These are phyloP conservation scores for Clathrospora elynae DNA, from an alignment of 2,329 filamentous ascomycete genomes.

Conservation along the genomic window DNA sequence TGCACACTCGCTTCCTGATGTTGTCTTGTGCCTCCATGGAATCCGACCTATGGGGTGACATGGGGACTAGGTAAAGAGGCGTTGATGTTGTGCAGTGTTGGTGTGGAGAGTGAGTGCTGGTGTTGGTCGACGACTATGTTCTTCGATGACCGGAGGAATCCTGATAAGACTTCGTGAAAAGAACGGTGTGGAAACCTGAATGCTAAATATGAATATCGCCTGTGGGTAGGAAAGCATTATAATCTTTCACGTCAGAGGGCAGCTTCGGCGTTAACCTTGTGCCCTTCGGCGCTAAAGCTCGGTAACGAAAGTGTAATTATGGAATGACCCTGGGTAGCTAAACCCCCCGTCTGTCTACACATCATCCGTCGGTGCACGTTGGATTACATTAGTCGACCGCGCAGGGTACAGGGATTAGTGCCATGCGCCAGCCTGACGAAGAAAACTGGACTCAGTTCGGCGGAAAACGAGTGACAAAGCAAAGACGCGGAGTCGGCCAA, in stretches of 20 bases:
- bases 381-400: conserved; percentile 40
- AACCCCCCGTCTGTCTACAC: conserved; percentile 36
- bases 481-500: conserved; percentile 39
- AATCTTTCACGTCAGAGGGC: conserved; percentile 47
- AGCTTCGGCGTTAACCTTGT: conserved; percentile 44
- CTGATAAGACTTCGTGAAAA: conserved; percentile 9
- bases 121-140: conserved; percentile 1
- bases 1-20: conserved; percentile 66
- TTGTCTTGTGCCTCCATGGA: conserved; percentile 53
- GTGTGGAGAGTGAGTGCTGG: conserved; percentile 1
- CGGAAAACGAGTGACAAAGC: conserved; percentile 40
- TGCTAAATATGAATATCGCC: conserved; percentile 36
- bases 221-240: conserved; percentile 47
- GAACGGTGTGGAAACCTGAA: conserved; percentile 30
- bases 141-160: too few species aligned
- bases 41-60: conserved; percentile 45
- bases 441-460: conserved; percentile 37
- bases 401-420: conserved; percentile 39
- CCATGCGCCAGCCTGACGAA: conserved; percentile 47
- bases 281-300: conserved; percentile 23
- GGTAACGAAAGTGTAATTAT: conserved; percentile 43
- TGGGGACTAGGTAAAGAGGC: conserved; percentile 15
- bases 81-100: conserved; percentile 1
- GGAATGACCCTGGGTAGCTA: conserved; percentile 27
- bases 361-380: conserved; percentile 43